phyloP scores from a whole-genome alignment of 768 basidiomycete species.

The Termitomyces eurrhizus region DNA sequence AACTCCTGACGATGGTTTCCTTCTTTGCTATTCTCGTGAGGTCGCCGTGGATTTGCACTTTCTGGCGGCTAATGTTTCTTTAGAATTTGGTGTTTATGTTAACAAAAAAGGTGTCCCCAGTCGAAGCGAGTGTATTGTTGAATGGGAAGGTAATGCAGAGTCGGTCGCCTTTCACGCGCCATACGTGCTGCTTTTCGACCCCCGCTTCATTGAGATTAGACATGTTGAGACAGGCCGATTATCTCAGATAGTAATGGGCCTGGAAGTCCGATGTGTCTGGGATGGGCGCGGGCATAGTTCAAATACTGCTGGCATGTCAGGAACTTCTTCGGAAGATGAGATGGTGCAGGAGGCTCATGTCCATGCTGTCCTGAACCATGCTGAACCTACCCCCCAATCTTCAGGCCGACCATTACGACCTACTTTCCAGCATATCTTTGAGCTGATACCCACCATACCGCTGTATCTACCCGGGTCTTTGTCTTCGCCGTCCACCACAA shows the following conservation, averaged over 20 bases:
- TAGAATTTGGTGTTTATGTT: constrained; percentile 91
- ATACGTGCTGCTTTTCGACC: constrained; percentile 83
- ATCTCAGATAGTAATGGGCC: constrained; percentile 77
- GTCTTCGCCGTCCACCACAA: constrained; percentile 48
- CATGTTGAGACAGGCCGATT: constrained; percentile 78
- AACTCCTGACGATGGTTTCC: constrained; percentile 80
- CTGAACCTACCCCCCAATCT: constrained; percentile 37
- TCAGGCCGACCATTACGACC: constrained; percentile 39
- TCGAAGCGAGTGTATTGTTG: constrained; percentile 65
- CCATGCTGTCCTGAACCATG: constrained; percentile 78
- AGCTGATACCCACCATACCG: constrained; percentile 74
- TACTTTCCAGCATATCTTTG: constrained; percentile 69
- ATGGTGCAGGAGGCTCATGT: constrained; percentile 78
- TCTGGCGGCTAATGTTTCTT: constrained; percentile 7
- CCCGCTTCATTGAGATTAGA: constrained; percentile 87
- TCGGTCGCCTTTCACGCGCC: constrained; percentile 87
- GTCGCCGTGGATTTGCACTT: not conserved
- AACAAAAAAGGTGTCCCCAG: constrained; percentile 89
- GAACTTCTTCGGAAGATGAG: constrained; percentile 40
- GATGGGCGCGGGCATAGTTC: constrained; percentile 64
- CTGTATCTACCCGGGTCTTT: constrained; percentile 62
- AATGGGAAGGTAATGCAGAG: constrained; percentile 94
- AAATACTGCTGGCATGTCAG: constrained; percentile 62
- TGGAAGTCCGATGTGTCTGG: constrained; percentile 84
- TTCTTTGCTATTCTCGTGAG: constrained; percentile 86